Conservation (phyloP, 2,329 filamentous ascomycete species). For the Diaporthe citri region DNA sequence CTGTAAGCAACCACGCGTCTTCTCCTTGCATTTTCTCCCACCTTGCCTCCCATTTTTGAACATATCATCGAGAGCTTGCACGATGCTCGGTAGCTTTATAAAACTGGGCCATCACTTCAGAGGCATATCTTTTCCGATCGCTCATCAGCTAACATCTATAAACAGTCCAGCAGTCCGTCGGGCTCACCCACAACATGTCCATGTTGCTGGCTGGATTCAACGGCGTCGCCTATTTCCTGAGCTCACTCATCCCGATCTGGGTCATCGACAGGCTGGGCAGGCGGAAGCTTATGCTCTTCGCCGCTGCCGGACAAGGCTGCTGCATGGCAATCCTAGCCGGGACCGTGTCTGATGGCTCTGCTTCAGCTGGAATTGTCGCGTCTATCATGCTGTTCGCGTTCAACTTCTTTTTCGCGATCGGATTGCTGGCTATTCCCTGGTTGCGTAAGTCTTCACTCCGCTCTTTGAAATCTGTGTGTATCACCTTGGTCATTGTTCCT, state of each 20-base stretch:
- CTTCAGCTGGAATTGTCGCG: constrained; percentile 43
- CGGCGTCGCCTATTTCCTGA: constrained; percentile 62
- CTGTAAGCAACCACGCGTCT: constrained; percentile 23
- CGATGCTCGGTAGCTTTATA: constrained; percentile 44
- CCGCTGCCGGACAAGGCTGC: constrained; percentile 45
- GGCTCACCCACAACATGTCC: constrained; percentile 66
- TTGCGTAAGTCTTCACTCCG: constrained; percentile 37
- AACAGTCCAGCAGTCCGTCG: constrained; percentile 51
- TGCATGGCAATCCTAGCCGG: constrained; percentile 45
- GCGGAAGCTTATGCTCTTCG: constrained; percentile 46
- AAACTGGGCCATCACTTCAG: constrained; percentile 43
- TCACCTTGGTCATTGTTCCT: background rate
- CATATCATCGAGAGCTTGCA: constrained; percentile 26
- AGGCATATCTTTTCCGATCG: constrained; percentile 43
- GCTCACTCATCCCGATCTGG: constrained; percentile 71
- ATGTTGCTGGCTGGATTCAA: constrained; percentile 69
- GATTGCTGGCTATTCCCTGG: constrained; percentile 46
- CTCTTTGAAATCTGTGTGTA: background rate
- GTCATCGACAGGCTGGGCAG: constrained; percentile 73
- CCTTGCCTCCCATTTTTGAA: background rate
- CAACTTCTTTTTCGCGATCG: constrained; percentile 48
- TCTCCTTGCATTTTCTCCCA: background rate
- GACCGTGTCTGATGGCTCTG: constrained; percentile 44
- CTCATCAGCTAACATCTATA: constrained; percentile 45
- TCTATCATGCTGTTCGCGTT: constrained; percentile 47